A percentile compares a stretch with the other conserved stretches of the same genome.
phyloP scores from a whole-genome alignment of 2,329 filamentous ascomycete genomes.

The Epicoccum nigrum region DNA sequence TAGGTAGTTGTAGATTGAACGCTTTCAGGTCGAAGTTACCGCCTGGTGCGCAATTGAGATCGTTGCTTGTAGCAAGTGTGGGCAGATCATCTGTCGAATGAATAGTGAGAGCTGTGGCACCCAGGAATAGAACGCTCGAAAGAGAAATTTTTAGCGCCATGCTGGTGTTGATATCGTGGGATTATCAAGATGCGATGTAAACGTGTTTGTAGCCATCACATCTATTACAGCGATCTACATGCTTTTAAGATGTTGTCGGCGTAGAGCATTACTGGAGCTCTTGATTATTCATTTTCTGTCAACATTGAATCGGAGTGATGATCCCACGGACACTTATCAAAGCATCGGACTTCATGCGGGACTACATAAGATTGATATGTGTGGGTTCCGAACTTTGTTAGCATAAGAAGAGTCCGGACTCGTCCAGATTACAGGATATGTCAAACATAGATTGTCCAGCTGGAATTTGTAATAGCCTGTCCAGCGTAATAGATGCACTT shows the following conservation, averaged over 20 bases:
- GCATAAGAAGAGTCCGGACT: background rate
- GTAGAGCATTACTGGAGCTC: background rate
- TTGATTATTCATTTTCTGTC: constrained; percentile 1
- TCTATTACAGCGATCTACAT: too few species aligned
- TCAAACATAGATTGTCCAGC: too few species aligned
- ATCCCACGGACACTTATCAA: background rate
- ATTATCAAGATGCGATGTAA: background rate
- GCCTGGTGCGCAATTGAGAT: constrained; percentile 25
- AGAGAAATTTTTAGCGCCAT: background rate
- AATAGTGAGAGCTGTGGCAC: background rate
- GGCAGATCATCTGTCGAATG: background rate
- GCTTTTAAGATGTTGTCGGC: too few species aligned
- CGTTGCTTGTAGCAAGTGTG: background rate
- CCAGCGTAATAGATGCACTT: too few species aligned
- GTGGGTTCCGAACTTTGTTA: background rate
- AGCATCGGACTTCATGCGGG: background rate
- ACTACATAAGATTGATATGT: too few species aligned
- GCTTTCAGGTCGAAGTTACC: constrained; percentile 27
- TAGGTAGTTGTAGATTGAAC: constrained; percentile 51
- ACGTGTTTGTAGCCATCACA: too few species aligned
- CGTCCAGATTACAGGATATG: too few species aligned
- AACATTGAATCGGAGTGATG: background rate
- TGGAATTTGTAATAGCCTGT: too few species aligned
- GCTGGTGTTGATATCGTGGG: background rate
- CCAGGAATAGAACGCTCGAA: background rate